Evolutionary conservation across 2,329 filamentous ascomycete species (phyloP).

Genomic region (Neonectria punicea): DNA sequence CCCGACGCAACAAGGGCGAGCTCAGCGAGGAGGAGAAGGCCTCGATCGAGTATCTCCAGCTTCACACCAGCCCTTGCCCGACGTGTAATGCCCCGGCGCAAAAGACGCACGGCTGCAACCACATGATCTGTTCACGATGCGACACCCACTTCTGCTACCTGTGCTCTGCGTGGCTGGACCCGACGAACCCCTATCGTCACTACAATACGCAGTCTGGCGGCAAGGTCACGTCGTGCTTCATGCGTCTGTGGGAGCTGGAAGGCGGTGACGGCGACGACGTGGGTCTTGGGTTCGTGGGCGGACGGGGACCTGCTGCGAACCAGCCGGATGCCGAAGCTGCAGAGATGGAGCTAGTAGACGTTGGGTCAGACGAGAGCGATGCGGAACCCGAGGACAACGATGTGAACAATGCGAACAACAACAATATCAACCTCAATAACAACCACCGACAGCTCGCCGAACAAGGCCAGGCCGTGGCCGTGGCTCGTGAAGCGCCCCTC

Average conservation of each 20-base stretch:
- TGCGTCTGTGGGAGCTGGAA: conserved; percentile 90
- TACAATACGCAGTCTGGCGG: conserved; percentile 75
- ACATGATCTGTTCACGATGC: conserved; percentile 95
- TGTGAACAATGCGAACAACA: conserved; percentile 30
- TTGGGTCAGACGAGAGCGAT: conserved; percentile 31
- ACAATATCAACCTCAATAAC: conserved; percentile 37
- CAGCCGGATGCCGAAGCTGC: conserved; percentile 24
- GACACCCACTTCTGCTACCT: conserved; percentile 95
- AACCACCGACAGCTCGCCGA: conserved; percentile 42
- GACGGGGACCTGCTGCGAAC: conserved; percentile 36
- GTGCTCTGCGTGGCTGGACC: conserved; percentile 86
- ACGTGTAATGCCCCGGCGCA: conserved; percentile 86
- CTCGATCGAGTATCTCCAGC: conserved; percentile 82
- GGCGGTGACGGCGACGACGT: conserved; percentile 75
- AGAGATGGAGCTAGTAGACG: conserved; percentile 36
- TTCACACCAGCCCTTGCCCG: conserved; percentile 88
- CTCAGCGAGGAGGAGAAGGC: conserved; percentile 87
- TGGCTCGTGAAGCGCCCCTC: conserved; percentile 67
- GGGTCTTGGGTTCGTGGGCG: conserved; percentile 57
- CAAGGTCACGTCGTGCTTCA: conserved; percentile 74
- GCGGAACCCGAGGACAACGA: conserved; percentile 47
- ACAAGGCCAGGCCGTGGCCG: conserved; percentile 49
- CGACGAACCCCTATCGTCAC: conserved; percentile 85
- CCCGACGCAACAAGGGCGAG: conserved; percentile 73
- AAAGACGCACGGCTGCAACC: conserved; percentile 95